phyloP scores from a whole-genome alignment of 352 stramenopile genomes.

The Elongisporangium prolatum region DNA sequence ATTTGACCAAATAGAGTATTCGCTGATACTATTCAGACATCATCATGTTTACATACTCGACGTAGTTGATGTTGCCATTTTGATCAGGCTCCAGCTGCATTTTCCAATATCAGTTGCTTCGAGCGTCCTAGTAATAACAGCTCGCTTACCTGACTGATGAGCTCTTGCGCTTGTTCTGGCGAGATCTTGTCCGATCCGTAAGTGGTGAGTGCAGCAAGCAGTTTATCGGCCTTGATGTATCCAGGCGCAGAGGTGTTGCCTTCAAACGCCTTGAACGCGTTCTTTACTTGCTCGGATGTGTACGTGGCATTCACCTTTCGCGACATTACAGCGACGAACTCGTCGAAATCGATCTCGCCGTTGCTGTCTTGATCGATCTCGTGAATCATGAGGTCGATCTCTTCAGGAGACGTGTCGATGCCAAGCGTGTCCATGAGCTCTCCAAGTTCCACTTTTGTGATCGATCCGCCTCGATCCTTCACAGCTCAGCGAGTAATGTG shows the following conservation, averaged over 20 bases:
- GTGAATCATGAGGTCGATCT: constrained; percentile 94
- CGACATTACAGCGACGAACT: constrained; percentile 94
- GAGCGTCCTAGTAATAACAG: not conserved
- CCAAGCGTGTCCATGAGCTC: constrained; percentile 93
- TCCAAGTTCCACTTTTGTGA: constrained; percentile 92
- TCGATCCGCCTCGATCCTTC: constrained; percentile 89
- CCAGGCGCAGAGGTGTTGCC: constrained; percentile 53
- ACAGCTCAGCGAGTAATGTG: no score
- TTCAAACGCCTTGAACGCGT: constrained; percentile 83
- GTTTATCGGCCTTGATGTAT: constrained; percentile 80
- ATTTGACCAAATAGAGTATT: not conserved
- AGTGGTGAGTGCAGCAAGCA: constrained; percentile 83
- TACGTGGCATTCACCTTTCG: constrained; percentile 93
- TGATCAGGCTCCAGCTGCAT: constrained; percentile 87
- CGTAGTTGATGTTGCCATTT: constrained; percentile 91
- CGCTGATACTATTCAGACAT: constrained; percentile 66
- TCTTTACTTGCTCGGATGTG: constrained; percentile 91
- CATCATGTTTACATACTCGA: constrained; percentile 96
- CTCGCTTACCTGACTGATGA: constrained; percentile 78
- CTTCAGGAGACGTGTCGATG: constrained; percentile 90
- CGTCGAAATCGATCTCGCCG: constrained; percentile 93
- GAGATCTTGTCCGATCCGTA: constrained; percentile 91
- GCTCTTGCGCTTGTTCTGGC: constrained; percentile 87
- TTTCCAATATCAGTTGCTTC: not conserved
- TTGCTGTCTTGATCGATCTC: constrained; percentile 95